A percentile compares a stretch with the other conserved stretches of the same genome.
Conservation (phyloP, 1,284 basidiomycete species). For the Pseudozyma pruni region DNA sequence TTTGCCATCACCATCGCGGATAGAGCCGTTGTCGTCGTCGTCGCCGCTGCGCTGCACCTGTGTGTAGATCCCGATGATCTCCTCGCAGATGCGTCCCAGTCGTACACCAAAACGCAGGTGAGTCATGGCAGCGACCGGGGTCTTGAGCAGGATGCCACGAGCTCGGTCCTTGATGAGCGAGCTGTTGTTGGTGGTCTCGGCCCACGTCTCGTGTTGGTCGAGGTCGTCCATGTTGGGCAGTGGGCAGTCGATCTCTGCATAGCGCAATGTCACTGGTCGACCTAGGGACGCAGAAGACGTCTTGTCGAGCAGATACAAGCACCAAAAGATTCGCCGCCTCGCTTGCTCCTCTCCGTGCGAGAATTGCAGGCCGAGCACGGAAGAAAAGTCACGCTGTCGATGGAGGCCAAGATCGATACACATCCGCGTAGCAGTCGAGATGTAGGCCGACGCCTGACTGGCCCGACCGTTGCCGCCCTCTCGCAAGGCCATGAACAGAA, state of each 20-base stretch:
- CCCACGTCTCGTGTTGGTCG: conserved; percentile 52
- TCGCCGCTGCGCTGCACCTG: conserved; percentile 22
- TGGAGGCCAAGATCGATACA: conserved; percentile 57
- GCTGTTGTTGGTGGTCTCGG: conserved; percentile 45
- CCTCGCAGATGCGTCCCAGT: conserved; percentile 44
- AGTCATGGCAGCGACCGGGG: conserved; percentile 41
- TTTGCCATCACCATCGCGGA: not conserved
- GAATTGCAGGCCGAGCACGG: conserved; percentile 39
- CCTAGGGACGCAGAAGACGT: conserved; percentile 48
- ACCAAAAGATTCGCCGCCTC: conserved; percentile 51
- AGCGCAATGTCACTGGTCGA: conserved; percentile 49
- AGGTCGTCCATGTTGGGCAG: conserved; percentile 45
- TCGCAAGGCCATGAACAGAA: conserved; percentile 55
- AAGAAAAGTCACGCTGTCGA: conserved; percentile 38
- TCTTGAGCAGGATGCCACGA: conserved; percentile 37
- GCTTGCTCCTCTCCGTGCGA: conserved; percentile 51
- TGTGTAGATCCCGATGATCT: conserved; percentile 53
- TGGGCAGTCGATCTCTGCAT: conserved; percentile 58
- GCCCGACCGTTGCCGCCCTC: conserved; percentile 53
- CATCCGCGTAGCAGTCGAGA: conserved; percentile 51
- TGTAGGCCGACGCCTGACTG: conserved; percentile 48
- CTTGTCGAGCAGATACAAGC: conserved; percentile 56
- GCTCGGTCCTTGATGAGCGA: conserved; percentile 40
- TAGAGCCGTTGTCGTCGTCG: conserved; percentile 8
- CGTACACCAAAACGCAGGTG: conserved; percentile 32